These are phyloP conservation scores for Cordia subcordata DNA, from an alignment of 257 asterid species.

Conservation along the genomic window DNA sequence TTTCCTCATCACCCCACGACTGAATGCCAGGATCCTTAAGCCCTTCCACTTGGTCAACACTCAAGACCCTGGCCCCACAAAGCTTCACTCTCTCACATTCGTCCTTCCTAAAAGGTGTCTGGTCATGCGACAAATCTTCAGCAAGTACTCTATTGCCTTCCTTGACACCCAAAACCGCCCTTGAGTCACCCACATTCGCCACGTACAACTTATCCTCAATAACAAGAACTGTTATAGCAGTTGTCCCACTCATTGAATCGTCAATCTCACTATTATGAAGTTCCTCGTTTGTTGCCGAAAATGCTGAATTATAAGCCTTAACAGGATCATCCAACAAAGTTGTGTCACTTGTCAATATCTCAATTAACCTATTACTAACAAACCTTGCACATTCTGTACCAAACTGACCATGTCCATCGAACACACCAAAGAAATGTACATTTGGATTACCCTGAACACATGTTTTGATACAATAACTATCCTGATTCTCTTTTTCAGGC, in stretches of 20 bases:
- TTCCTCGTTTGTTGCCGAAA: not conserved
- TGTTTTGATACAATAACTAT: conserved; percentile 1
- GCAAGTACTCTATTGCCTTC: conserved; percentile 2
- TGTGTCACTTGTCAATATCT: not conserved
- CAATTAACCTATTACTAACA: conserved; percentile 1
- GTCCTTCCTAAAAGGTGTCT: conserved; percentile 5
- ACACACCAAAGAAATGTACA: conserved; percentile 8
- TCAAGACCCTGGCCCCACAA: conserved; percentile 4
- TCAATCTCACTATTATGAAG: conserved; percentile 7
- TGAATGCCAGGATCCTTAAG: conserved; percentile 1
- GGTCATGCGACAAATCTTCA: conserved; percentile 2
- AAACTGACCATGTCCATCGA: conserved; percentile 5
- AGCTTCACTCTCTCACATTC: conserved; percentile 7
- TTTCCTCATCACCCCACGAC: conserved; percentile 8
- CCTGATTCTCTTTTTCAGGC: conserved; percentile 24
- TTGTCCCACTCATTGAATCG: conserved; percentile 6
- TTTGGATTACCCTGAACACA: conserved; percentile 5
- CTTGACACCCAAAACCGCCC: conserved; percentile 1
- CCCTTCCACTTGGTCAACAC: conserved; percentile 8
- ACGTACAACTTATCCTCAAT: conserved; percentile 6
- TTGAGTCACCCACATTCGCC: conserved; percentile 8
- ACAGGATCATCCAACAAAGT: not conserved
- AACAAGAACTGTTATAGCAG: conserved; percentile 7
- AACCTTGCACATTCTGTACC: conserved; percentile 8
- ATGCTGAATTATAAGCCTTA: conserved; percentile 1